These are phyloP conservation scores for Epichloe uncinata DNA, from an alignment of 2,329 filamentous ascomycete genomes.

Conservation along the genomic window DNA sequence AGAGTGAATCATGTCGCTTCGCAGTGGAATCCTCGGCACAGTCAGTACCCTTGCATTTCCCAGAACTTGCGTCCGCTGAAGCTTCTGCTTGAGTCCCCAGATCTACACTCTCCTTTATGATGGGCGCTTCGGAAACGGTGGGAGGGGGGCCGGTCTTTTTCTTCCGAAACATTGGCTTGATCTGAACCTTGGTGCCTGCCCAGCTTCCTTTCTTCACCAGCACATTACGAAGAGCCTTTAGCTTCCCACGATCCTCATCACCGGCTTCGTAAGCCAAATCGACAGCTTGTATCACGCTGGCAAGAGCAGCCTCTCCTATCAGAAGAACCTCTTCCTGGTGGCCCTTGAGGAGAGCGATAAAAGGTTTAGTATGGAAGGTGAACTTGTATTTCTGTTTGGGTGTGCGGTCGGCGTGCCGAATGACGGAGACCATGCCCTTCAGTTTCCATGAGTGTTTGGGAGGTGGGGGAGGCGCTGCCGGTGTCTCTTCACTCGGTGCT, in stretches of 20 bases:
- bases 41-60: constrained; percentile 10
- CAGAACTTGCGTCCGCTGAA: constrained; percentile 4
- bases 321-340: constrained; percentile 94
- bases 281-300: constrained; percentile 81
- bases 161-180: constrained; percentile 98
- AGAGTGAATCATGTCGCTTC: constrained; percentile 69
- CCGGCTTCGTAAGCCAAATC: constrained; percentile 65
- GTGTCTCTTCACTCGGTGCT: constrained; percentile 24
- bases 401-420: constrained; percentile 90
- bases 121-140: constrained; percentile 22
- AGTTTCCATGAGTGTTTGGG: constrained; percentile 95
- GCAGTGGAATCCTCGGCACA: constrained; percentile 21
- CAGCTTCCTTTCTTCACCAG: constrained; percentile 85
- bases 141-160: constrained; percentile 52
- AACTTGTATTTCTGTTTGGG: constrained; percentile 99
- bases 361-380: constrained; percentile 92
- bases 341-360: constrained; percentile 86
- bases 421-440: constrained; percentile 93
- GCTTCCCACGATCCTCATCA: constrained; percentile 73
- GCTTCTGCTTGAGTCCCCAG: constrained; percentile 7
- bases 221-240: constrained; percentile 74
- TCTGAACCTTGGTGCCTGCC: constrained; percentile 95
- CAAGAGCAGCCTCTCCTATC: constrained; percentile 78
- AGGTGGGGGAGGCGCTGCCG: constrained; percentile 50
- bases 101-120: constrained; percentile 17